These are phyloP conservation scores for Pythium utonaiense DNA, from an alignment of 352 stramenopile species.

Conservation along the genomic window DNA sequence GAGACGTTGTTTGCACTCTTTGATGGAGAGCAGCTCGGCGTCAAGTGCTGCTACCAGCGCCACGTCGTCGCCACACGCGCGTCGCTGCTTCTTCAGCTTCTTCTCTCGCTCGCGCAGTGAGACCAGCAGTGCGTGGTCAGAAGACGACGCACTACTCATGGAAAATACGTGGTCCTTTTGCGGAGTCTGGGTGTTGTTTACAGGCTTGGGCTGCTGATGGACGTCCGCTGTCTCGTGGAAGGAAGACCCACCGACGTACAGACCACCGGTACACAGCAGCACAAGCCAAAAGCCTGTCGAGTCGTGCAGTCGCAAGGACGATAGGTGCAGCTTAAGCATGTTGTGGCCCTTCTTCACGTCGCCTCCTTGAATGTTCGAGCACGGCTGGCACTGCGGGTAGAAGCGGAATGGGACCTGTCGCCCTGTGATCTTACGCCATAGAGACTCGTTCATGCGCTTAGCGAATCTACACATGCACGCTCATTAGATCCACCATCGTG, in stretches of 20 bases:
- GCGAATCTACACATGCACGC: slow-evolving; percentile 42
- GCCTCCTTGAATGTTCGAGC: slow-evolving; percentile 69
- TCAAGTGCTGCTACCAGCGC: slow-evolving; percentile 35
- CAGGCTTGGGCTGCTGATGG: background rate
- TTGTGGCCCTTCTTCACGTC: slow-evolving; percentile 64
- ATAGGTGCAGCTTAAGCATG: slow-evolving; percentile 65
- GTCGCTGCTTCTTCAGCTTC: slow-evolving; percentile 39
- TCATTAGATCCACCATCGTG: background rate
- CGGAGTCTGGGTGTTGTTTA: background rate
- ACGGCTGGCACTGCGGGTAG: slow-evolving; percentile 81
- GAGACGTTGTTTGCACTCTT: slow-evolving; percentile 48
- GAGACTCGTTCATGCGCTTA: slow-evolving; percentile 43
- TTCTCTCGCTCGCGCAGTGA: slow-evolving; percentile 53
- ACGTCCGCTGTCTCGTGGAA: slow-evolving; percentile 68
- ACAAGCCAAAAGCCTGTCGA: slow-evolving; percentile 79
- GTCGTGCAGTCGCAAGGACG: slow-evolving; percentile 68
- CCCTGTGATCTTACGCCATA: slow-evolving; percentile 37
- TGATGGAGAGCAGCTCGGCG: slow-evolving; percentile 47
- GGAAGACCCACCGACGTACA: slow-evolving; percentile 67
- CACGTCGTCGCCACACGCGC: slow-evolving; percentile 11
- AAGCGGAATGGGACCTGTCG: slow-evolving; percentile 68
- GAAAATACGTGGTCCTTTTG: background rate
- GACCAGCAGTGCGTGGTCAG: slow-evolving; percentile 44
- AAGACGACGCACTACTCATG: slow-evolving; percentile 22
- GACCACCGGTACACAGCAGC: slow-evolving; percentile 64